These are phyloP conservation scores for Tephrocybe sp. DNA, from an alignment of 768 basidiomycete species.

Conservation along the genomic window DNA sequence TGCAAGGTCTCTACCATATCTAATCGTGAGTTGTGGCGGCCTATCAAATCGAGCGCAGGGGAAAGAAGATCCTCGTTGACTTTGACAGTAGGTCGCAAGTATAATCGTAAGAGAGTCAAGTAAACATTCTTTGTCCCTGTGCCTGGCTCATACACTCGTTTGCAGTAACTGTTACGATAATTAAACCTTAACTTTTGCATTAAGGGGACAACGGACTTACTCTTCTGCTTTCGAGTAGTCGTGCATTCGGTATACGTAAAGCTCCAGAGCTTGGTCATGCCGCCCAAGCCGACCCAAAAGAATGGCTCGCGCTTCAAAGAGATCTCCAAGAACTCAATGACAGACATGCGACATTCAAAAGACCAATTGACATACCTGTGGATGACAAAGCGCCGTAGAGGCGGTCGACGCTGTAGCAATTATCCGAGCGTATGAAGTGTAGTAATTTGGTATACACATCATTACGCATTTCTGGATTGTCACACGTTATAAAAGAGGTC, in stretches of 20 bases:
- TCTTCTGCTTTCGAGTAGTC: constrained; percentile 88
- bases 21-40: constrained; percentile 77
- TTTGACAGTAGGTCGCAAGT: constrained; percentile 69
- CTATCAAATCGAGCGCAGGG: constrained; percentile 87
- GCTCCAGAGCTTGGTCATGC: constrained; percentile 92
- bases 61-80: constrained; percentile 55
- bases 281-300: constrained; percentile 85
- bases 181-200: neutral
- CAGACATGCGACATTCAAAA: neutral
- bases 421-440: constrained; percentile 69
- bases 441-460: constrained; percentile 70
- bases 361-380: constrained; percentile 53
- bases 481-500: constrained; percentile 5
- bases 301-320: constrained; percentile 90
- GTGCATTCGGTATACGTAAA: constrained; percentile 86
- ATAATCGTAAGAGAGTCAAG: constrained; percentile 81
- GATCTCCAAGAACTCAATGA: constrained; percentile 42
- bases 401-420: constrained; percentile 71
- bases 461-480: constrained; percentile 38
- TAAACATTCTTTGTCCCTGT: constrained; percentile 65
- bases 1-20: constrained; percentile 81
- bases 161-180: constrained; percentile 71
- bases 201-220: constrained; percentile 37
- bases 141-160: constrained; percentile 64
- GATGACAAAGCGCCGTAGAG: constrained; percentile 78